Percentiles rank a stretch among this genome's conserved stretches.
These are phyloP conservation scores for Berberis vulgaris DNA, from an alignment of 164 flowering plant genomes.

Conservation along the genomic window DNA sequence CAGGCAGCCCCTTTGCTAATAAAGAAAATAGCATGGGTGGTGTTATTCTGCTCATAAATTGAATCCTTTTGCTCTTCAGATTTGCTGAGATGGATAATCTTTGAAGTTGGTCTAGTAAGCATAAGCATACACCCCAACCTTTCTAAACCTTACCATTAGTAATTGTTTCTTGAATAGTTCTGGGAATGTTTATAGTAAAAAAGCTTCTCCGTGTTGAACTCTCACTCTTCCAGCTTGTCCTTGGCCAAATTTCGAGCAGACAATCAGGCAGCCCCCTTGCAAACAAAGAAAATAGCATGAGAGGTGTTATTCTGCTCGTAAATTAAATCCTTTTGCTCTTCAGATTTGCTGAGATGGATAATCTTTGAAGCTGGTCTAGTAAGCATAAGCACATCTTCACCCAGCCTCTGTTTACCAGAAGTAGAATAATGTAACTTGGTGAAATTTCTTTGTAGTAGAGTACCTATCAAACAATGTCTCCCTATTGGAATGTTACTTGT, in stretches of 20 bases:
- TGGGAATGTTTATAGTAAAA: no score
- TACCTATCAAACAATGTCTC: no score
- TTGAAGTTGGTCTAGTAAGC: constrained; percentile 7
- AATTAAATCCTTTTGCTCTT: no score
- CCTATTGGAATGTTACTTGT: no score
- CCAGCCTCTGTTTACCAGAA: neutral
- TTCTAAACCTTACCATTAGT: neutral
- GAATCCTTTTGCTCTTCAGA: constrained; percentile 5
- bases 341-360: no score
- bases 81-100: neutral
- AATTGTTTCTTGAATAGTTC: no score
- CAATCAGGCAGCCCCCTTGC: no score
- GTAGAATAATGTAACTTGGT: neutral
- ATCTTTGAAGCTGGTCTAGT: no score
- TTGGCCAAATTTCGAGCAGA: neutral
- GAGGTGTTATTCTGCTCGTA: no score
- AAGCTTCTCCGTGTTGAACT: neutral
- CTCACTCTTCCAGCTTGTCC: neutral
- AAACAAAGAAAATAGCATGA: no score
- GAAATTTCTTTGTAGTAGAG: neutral
- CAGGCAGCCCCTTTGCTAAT: constrained; percentile 4
- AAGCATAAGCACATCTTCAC: no score
- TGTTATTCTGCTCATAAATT: constrained; percentile 1
- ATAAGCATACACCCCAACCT: neutral
- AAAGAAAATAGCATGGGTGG: constrained; percentile 1